Conservation (phyloP, 805 yeast species). For the Jamesozyma lodderae region DNA sequence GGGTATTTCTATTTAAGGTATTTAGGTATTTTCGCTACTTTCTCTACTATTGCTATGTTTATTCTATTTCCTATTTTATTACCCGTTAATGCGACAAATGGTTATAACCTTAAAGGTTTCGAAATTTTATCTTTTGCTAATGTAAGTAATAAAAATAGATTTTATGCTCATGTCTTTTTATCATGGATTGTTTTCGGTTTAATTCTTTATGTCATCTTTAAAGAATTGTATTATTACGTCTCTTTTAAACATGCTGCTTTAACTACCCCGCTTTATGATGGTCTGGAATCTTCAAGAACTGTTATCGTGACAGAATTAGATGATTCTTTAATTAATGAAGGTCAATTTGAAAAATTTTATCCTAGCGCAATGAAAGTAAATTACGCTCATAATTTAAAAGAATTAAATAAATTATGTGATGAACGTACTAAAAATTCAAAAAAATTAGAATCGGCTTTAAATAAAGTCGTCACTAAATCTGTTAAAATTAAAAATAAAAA, state of each 20-base stretch:
- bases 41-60: slow-evolving; percentile 46
- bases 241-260: slow-evolving; percentile 67
- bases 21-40: slow-evolving; percentile 43
- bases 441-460: slow-evolving; percentile 60
- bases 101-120: slow-evolving; percentile 46
- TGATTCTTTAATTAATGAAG: slow-evolving; percentile 37
- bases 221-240: slow-evolving; percentile 63
- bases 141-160: slow-evolving; percentile 52
- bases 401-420: slow-evolving; percentile 46
- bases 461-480: slow-evolving; percentile 50
- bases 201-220: slow-evolving; percentile 58
- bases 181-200: slow-evolving; percentile 67
- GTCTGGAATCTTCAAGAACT: slow-evolving; percentile 61
- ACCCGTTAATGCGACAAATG: slow-evolving; percentile 68
- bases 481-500: slow-evolving; percentile 55
- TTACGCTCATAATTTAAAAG: slow-evolving; percentile 55
- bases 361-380: slow-evolving; percentile 52
- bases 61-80: slow-evolving; percentile 60
- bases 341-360: slow-evolving; percentile 46
- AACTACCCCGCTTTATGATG: slow-evolving; percentile 64
- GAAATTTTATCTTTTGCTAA: slow-evolving; percentile 58
- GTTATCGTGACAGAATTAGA: slow-evolving; percentile 59
- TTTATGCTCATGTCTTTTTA: slow-evolving; percentile 64
- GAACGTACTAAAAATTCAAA: slow-evolving; percentile 54
- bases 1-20: slow-evolving; percentile 70